Percentiles rank a stretch among this genome's conserved stretches.
Evolutionary conservation across 495 filamentous ascomycete genomes (phyloP).

Genomic region (Penicillium parvum): DNA sequence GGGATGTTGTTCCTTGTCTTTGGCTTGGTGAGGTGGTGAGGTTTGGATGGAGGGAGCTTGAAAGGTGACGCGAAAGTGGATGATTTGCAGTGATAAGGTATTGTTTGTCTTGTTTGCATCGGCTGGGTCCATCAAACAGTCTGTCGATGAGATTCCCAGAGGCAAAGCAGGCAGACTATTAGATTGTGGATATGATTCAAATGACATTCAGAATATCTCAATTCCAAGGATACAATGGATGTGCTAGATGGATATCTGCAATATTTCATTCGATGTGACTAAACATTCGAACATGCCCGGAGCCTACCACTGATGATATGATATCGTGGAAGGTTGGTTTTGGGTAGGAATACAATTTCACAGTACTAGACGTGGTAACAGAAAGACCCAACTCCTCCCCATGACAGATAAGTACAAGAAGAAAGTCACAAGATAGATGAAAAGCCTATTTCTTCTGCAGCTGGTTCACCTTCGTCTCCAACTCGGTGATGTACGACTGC

Average conservation of each 20-base stretch:
- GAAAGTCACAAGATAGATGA: conserved; percentile 3
- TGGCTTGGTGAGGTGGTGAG: neutral
- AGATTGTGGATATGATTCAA: too few species aligned
- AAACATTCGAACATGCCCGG: too few species aligned
- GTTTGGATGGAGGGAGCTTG: neutral
- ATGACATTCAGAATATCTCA: too few species aligned
- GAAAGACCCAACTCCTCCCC: neutral
- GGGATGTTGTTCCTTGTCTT: neutral
- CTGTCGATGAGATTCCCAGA: neutral
- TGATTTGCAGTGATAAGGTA: conserved; percentile 2
- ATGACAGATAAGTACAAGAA: conserved; percentile 10
- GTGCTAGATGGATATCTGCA: too few species aligned
- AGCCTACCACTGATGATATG: too few species aligned
- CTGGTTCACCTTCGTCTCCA: conserved; percentile 78
- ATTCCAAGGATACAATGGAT: too few species aligned
- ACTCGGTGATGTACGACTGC: conserved; percentile 70
- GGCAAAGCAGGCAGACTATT: neutral
- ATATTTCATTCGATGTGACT: too few species aligned
- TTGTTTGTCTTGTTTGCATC: conserved; percentile 33
- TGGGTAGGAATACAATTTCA: too few species aligned
- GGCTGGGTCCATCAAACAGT: neutral
- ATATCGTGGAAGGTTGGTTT: too few species aligned
- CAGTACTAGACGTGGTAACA: too few species aligned
- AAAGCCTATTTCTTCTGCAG: conserved; percentile 53
- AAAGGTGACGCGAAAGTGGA: conserved; percentile 2